These are phyloP conservation scores for Paramecium bursaria DNA, from an alignment of 73 alveolate species.

Conservation along the genomic window DNA sequence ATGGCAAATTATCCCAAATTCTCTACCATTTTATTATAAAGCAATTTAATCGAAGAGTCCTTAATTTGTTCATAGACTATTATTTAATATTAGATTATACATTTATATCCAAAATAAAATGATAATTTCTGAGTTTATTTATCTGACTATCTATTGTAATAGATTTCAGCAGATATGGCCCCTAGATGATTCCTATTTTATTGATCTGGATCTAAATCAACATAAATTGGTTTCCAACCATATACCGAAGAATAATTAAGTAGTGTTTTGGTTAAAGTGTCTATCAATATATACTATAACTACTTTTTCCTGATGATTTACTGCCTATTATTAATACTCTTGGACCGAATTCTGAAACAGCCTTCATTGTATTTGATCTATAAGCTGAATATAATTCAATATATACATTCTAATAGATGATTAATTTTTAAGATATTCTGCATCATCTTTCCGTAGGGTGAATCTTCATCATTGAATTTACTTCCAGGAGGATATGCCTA, in stretches of 20 bases:
- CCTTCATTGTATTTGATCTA: slow-evolving; percentile 1
- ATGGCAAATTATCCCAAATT: neutral
- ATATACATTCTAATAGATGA: slow-evolving; percentile 39
- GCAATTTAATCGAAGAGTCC: slow-evolving; percentile 4
- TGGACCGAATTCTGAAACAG: slow-evolving; percentile 49
- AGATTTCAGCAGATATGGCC: slow-evolving; percentile 39
- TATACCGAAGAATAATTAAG: slow-evolving; percentile 35
- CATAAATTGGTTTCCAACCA: slow-evolving; percentile 60
- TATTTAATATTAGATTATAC: slow-evolving; percentile 37
- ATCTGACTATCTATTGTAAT: neutral
- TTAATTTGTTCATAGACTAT: slow-evolving; percentile 23
- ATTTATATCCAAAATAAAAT: slow-evolving; percentile 48
- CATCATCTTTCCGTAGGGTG: slow-evolving; percentile 33
- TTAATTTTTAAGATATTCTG: slow-evolving; percentile 25
- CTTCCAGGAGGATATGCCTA: slow-evolving; percentile 42
- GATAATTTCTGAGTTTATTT: neutral
- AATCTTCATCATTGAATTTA: slow-evolving; percentile 48
- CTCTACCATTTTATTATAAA: slow-evolving; percentile 19
- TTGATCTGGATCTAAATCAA: slow-evolving; percentile 43
- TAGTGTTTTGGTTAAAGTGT: slow-evolving; percentile 40
- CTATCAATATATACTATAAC: neutral
- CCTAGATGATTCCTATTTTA: slow-evolving; percentile 23
- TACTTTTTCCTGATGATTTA: slow-evolving; percentile 54
- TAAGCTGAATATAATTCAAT: neutral
- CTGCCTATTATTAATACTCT: slow-evolving; percentile 35